Percentiles rank a stretch among this genome's conserved stretches.
Conservation (phyloP, 306 rosid species). For the Vigna reflexopilosa region DNA sequence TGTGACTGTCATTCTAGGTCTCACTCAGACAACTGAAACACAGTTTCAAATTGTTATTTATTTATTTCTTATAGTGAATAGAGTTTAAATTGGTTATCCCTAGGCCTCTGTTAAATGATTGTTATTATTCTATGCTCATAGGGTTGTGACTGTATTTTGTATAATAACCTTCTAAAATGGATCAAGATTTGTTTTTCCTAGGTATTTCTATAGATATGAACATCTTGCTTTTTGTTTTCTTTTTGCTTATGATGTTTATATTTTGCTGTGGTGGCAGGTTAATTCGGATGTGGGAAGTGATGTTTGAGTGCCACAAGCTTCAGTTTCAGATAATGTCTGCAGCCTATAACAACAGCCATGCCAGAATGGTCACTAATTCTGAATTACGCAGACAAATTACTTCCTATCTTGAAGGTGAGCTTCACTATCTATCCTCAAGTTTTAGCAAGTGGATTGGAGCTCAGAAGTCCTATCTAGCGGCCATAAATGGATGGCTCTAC, state of each 20-base stretch:
- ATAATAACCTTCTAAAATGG: constrained; percentile 20
- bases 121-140: constrained; percentile 1
- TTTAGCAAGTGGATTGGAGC: constrained; percentile 82
- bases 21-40: not conserved
- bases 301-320: constrained; percentile 84
- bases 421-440: constrained; percentile 63
- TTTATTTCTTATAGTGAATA: not conserved
- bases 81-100: constrained; percentile 1
- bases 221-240: constrained; percentile 17
- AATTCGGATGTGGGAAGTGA: constrained; percentile 93
- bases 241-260: constrained; percentile 34
- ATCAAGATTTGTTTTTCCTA: constrained; percentile 2
- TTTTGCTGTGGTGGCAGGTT: constrained; percentile 61
- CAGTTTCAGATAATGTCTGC: constrained; percentile 68
- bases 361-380: constrained; percentile 56
- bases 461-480: constrained; percentile 69
- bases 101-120: not conserved
- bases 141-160: not conserved
- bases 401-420: constrained; percentile 69
- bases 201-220: constrained; percentile 16
- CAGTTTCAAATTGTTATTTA: not conserved
- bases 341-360: constrained; percentile 56
- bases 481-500: constrained; percentile 75
- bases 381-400: constrained; percentile 68
- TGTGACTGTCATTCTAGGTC: constrained; percentile 2